Base-by-base conservation (phyloP, 805 yeast genomes). In the Starmera dryadoides region DNA sequence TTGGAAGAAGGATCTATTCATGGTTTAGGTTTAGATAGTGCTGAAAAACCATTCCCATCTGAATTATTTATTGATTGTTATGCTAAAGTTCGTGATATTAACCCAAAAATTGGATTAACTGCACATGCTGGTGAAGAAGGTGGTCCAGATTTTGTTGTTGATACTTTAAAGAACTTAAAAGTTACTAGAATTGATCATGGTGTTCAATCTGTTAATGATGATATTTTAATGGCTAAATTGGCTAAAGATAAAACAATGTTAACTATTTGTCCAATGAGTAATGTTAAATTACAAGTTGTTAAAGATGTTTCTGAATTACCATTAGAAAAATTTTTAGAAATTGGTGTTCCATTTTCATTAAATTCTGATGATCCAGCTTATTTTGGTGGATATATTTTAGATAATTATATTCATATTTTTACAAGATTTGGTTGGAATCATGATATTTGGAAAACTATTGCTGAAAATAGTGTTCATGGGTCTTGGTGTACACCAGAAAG, bases 61-160 rank as follows among this genome's bases (percentile, higher is more conserved):
- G 68, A 73, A 37, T 54, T 81, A 36, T 86, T 84, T 52, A 63
- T 62, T 12, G 84, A 81, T 36, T 79, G 87, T 56, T 86, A 79
- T 56, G 49, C 59, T 9, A 51, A 56, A 17, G 71, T 83, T 7
- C 66, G 64, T 39, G 62, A 65, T 19, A 54, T 65, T 32, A 73
- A 67, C 52, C 76, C 81, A 19, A 62, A 73, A 19, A 71, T 80
- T 40, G 71, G 77, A 30, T 66, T 82, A 39, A 86, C 94, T 29
- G 91, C 95, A 2, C 95, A 86, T 53, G 94, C 93, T 3, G 95
- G 95, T 51, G 95, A 86, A 62, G 94, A 86, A 64, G 94, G 91
- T 38, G 86, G 81, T 46, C 78, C 86, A 32, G 71, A 75, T n/a
- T 83, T 66, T 48, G 84, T 85, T 21, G 42, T 62, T 9, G 69